Evolutionary conservation across 2,329 filamentous ascomycete species (phyloP), one percentile per base, ranked within the genome.

Genomic region (Trichoderma sp.): DNA sequence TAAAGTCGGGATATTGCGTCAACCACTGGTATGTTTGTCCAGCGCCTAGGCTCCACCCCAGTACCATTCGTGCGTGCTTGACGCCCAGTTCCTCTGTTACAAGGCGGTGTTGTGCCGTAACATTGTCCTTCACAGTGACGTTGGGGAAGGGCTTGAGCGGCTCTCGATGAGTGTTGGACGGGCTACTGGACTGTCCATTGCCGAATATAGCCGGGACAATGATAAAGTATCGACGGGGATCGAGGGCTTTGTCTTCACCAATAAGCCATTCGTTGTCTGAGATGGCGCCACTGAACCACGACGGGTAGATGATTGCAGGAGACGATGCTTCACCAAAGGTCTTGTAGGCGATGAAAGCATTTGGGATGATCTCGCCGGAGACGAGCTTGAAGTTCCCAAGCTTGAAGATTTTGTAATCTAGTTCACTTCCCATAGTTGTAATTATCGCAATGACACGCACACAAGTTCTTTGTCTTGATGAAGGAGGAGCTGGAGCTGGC

Each of bases 261-360:
- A 92, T 84, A 12, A 94, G 84, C 91, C 91, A 93, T 75, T 90
- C 83, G 69, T 94, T 94, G 73, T 92, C 89, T 2, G 83, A 80
- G 70, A 94, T 91, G 3, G 78, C 81, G 79, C 77, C 78, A 64
- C 76, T 78, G 76, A 89, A 94, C 91, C 91, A 94, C 2, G 88
- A 89, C 2, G 91, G 92, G 74, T 94, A 94, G 69, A 94, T 85
- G 68, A 94, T 86, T 2, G 87, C 88, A 8, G 91, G 90, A 6
- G 80, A 82, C 0, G 80, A 83, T 0, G 85, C 76, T 67, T 89
- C 81, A 22, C 92, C 92, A 71, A 91, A 90, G 0, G 91, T 92
- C 77, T 91, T 93, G 82, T 92, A 94, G 17, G 91, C 90, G 64
- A 94, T 87, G 73, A 86, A 85, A 1, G 92, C 91, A 71, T 86